These are phyloP conservation scores for Gossypium lobatum DNA, from an alignment of 441 rosid species.

Conservation along the genomic window DNA sequence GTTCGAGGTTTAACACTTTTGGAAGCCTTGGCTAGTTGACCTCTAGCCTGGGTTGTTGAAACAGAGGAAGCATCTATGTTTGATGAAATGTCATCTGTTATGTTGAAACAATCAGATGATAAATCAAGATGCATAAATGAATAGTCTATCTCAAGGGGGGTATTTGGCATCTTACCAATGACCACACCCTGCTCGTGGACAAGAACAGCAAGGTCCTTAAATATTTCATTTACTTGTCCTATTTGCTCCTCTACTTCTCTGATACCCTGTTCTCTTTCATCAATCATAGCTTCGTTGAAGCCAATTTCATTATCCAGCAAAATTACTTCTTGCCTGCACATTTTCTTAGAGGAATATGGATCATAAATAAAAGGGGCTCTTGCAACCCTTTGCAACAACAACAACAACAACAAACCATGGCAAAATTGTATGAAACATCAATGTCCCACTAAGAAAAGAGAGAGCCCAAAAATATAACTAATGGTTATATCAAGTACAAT, in stretches of 20 bases:
- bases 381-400: conserved; percentile 7
- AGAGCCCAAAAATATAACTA: not conserved
- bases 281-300: conserved; percentile 69
- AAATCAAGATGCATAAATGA: conserved; percentile 1
- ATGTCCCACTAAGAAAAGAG: not conserved
- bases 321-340: conserved; percentile 47
- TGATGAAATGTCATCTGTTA: conserved; percentile 57
- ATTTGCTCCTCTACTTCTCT: conserved; percentile 57
- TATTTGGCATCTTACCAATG: conserved; percentile 41
- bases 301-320: conserved; percentile 59
- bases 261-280: conserved; percentile 66
- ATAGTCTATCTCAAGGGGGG: not conserved
- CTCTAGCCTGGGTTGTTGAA: conserved; percentile 47
- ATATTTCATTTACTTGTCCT: conserved; percentile 61
- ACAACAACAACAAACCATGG: not conserved
- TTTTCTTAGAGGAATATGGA: conserved; percentile 7
- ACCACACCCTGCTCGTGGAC: conserved; percentile 68
- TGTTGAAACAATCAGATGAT: conserved; percentile 6
- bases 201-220: conserved; percentile 67
- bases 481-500: not conserved
- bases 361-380: not conserved
- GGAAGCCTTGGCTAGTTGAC: conserved; percentile 51
- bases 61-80: conserved; percentile 47
- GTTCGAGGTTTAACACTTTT: conserved; percentile 50
- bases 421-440: not conserved